Base-by-base conservation (phyloP, 352 stramenopile species). In the Phytopythium cucurbitacearum region DNA sequence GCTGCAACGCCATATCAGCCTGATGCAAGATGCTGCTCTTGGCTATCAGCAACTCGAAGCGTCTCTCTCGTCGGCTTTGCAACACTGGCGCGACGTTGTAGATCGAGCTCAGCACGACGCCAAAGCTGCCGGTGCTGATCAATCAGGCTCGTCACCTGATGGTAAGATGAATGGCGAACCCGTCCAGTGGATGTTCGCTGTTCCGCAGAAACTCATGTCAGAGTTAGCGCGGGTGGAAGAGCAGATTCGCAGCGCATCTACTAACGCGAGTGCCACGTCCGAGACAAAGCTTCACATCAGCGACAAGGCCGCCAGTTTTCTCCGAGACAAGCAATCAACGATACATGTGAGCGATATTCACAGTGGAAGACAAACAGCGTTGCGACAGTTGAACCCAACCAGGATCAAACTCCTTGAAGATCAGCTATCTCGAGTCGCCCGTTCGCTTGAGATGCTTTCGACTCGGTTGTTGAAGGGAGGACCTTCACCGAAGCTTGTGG, bases 1-100 rank as follows among this genome's bases (percentile, higher is more conserved):
- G 52, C 70, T 88, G 4, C 69, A 77, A 42, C 67, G 77, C 7
- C 72, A 88, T 48, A 42, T 88, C 32, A 45, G 46, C 4, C 21
- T 88, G 9, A 45, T 85, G 2, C 67, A 85, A 46, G 62, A 75
- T 39, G 70, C 72, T 1, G 50, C 76, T 12, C 33, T 51, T 3
- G 64, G 59, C 2, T 68, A 52, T 9, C 59, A 80, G n/a, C 65
- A 70, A 36, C 55, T 61, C 3, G 71, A 78, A 52, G 55, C 64
- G 7, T 74, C 58, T 51, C 46, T 86, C 1, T 42, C 76, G 32
- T 65, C 56, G 34, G 62, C 61, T 11, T 56, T 86, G 1, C 59
- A 64, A 4, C 59, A 71, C 39, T 81, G 73, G 73, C 70, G 65
- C 2, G 50, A 62, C 1, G 49, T 88, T 1, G 57, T 88, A 12